These are phyloP conservation scores for Aspergillus sparsus DNA, from an alignment of 495 filamentous ascomycete species.

Conservation along the genomic window DNA sequence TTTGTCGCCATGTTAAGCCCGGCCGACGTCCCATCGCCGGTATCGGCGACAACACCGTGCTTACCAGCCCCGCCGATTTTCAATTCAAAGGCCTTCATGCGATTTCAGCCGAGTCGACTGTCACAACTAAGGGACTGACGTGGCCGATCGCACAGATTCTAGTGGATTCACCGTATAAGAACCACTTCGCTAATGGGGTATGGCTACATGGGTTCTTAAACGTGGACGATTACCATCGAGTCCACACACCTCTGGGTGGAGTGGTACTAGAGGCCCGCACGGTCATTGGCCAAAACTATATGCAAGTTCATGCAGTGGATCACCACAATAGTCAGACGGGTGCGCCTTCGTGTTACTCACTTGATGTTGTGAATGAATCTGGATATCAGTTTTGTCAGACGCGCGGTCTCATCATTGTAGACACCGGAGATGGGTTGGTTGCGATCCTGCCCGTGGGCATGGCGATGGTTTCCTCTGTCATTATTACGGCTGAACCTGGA, in stretches of 20 bases:
- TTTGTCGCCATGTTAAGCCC: slow-evolving; percentile 12
- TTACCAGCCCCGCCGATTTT: slow-evolving; percentile 10
- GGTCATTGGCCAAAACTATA: neutral
- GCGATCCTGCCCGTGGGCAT: slow-evolving; percentile 46
- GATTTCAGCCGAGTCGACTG: neutral
- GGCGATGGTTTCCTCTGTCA: slow-evolving; percentile 44
- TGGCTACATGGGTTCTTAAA: slow-evolving; percentile 11
- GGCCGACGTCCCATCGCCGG: slow-evolving; percentile 9
- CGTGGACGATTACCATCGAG: slow-evolving; percentile 12
- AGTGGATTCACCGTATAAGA: neutral
- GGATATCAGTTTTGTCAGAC: slow-evolving; percentile 12
- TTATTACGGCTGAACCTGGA: slow-evolving; percentile 32
- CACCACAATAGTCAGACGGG: neutral
- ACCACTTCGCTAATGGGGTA: neutral
- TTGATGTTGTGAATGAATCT: neutral
- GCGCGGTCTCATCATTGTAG: slow-evolving; percentile 3
- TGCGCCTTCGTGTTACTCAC: too few relatives aligned
- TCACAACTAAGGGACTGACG: slow-evolving; percentile 2
- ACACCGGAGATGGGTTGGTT: slow-evolving; percentile 27
- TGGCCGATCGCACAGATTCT: slow-evolving; percentile 10
- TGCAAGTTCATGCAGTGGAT: neutral
- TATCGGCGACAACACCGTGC: neutral
- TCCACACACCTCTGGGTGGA: slow-evolving; percentile 4
- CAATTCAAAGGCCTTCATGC: neutral
- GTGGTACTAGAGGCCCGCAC: slow-evolving; percentile 4